Evolutionary conservation across 2,329 filamentous ascomycete species (phyloP).

Genomic region (Phialemoniopsis sp.): DNA sequence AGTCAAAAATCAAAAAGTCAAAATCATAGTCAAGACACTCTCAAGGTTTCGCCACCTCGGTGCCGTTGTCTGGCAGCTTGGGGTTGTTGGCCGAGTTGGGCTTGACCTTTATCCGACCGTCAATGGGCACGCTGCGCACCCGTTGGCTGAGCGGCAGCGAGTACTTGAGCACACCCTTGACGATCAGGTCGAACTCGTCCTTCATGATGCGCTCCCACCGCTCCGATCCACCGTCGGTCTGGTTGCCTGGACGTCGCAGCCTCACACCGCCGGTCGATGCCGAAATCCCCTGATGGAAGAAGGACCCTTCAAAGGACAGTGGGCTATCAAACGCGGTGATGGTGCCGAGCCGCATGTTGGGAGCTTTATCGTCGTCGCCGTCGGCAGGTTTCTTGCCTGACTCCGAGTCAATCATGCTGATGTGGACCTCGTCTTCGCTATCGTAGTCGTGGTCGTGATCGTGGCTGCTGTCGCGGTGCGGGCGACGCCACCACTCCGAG

Average conservation of each 20-base stretch:
- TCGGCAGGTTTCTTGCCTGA: conserved; percentile 58
- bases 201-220: conserved; percentile 89
- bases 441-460: conserved; percentile 6
- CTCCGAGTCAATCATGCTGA: conserved; percentile 28
- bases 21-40: too few species aligned
- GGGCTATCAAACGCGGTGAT: conserved; percentile 85
- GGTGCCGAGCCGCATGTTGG: conserved; percentile 88
- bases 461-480: conserved; percentile 12
- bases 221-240: conserved; percentile 77
- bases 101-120: conserved; percentile 55
- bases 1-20: too few species aligned
- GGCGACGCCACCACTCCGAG: conserved; percentile 54
- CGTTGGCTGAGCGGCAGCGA: conserved; percentile 58
- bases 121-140: conserved; percentile 55
- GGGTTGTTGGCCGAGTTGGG: conserved; percentile 59
- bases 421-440: conserved; percentile 6
- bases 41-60: conserved; percentile 18
- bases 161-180: conserved; percentile 89
- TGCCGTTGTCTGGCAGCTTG: conserved; percentile 29
- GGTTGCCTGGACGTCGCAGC: conserved; percentile 78
- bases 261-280: conserved; percentile 80
- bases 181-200: conserved; percentile 88
- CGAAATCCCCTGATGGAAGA: conserved; percentile 70
- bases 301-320: conserved; percentile 83
- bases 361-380: conserved; percentile 62